A percentile compares a stretch with the other conserved stretches of the same genome.
Evolutionary conservation across 176 grass and related monocot genomes (phyloP).

Genomic region (Oryza brachyantha): DNA sequence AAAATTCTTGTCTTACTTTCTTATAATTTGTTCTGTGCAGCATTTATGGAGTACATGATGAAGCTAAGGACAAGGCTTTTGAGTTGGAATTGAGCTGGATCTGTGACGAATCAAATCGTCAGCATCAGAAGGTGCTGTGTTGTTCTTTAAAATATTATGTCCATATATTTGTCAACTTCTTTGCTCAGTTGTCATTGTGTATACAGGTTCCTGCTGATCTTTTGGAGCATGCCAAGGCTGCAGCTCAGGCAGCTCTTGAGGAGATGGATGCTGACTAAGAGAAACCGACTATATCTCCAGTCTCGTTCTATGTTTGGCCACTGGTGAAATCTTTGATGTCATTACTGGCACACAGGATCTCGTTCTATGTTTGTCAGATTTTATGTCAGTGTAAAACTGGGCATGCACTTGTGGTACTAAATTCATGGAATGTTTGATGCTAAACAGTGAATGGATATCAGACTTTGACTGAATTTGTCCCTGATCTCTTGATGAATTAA

Average conservation of each 20-base stretch:
- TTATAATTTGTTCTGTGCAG: conserved; percentile 26
- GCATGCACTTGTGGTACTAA: not conserved
- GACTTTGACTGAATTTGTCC: not conserved
- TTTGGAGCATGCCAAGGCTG: conserved; percentile 57
- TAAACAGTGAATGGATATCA: not conserved
- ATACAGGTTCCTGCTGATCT: conserved; percentile 67
- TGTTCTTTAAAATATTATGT: not conserved
- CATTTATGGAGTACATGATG: conserved; percentile 91
- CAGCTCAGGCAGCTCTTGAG: conserved; percentile 64
- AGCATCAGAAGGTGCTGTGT: conserved; percentile 72
- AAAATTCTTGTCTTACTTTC: not conserved
- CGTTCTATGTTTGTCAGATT: conserved; percentile 2
- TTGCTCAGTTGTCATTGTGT: conserved; percentile 6
- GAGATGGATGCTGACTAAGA: conserved; percentile 85
- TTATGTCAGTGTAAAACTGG: conserved; percentile 11
- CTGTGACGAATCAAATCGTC: conserved; percentile 76
- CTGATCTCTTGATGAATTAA: not conserved
- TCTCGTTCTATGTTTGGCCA: conserved; percentile 1
- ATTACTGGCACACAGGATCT: not conserved
- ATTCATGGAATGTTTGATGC: conserved; percentile 8
- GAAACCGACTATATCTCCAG: not conserved
- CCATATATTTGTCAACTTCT: not conserved
- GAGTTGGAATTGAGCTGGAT: conserved; percentile 90
- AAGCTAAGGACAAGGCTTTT: conserved; percentile 85
- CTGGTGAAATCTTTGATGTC: conserved; percentile 19